These are phyloP conservation scores for Macrophomina phaseolina DNA, from an alignment of 2,329 filamentous ascomycete genomes.

Conservation along the genomic window DNA sequence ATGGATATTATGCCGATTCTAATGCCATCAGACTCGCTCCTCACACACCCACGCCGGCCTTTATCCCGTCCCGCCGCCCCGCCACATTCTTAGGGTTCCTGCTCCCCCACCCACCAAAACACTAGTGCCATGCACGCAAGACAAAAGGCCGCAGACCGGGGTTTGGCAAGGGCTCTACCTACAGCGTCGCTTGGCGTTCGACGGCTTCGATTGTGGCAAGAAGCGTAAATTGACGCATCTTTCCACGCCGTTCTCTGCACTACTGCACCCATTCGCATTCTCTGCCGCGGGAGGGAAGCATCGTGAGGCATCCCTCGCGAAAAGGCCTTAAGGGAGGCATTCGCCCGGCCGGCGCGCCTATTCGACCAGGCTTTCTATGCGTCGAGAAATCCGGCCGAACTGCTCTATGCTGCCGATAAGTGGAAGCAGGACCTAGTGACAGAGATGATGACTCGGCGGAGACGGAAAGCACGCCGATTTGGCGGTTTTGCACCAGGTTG, in stretches of 20 bases:
- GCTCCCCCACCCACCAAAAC: slow-evolving; percentile 19
- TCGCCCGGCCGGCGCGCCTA: no score
- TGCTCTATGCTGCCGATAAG: no score
- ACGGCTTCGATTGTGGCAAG: slow-evolving; percentile 5
- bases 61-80: slow-evolving; percentile 3
- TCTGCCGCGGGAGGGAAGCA: not conserved
- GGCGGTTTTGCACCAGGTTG: no score
- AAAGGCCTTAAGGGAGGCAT: not conserved
- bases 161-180: not conserved
- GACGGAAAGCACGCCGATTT: no score
- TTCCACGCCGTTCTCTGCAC: not conserved
- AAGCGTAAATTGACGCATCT: slow-evolving; percentile 1
- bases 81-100: not conserved
- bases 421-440: no score
- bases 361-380: no score
- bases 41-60: not conserved
- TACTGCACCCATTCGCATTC: not conserved
- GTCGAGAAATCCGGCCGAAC: no score
- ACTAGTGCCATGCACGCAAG: slow-evolving; percentile 4
- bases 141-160: slow-evolving; percentile 18
- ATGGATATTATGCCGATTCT: not conserved
- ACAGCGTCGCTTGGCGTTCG: not conserved
- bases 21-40: not conserved
- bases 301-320: not conserved
- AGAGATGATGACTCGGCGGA: no score